Base-by-base conservation (phyloP, 306 rosid genomes). In the Echinosophora koreensis region DNA sequence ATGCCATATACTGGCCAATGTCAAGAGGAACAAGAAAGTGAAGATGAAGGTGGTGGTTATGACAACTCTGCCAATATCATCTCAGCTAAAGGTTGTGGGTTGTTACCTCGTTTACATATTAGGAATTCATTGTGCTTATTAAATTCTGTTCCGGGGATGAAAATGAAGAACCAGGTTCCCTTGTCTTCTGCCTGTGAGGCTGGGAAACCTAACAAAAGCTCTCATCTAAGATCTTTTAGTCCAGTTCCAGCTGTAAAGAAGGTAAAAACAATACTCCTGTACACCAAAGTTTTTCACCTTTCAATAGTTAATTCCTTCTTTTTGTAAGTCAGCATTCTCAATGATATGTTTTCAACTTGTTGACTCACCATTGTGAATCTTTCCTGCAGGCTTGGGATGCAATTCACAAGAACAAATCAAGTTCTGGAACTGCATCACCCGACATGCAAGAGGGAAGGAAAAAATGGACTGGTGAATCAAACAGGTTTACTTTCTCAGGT, bases 81-180 rank as follows among this genome's bases (percentile, higher is more conserved):
- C 22, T 60, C 92, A 61, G 81, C 87, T 8, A 90, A 89, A 88
- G 97, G 99, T 67, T 92, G 99, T 18, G 96, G 97, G 6, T 47
- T 92, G 52, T 76, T 95, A 62, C 86, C 96, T 3, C 66, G 86
- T 28, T 80, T 92, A 38, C 86, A 89, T 80, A 41, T 95, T 17
- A 85, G 88, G 84, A 92, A 87, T 78, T 90, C 99, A 17, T 78
- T 90, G 67, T 84, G 90, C 84, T 81, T 84, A 74, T 62, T 95
- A 73, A 84, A 75, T 81, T 91, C 96, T 77, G 63, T 86, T 71
- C 83, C 91, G 0, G 97, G 87, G 12, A 59, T 89, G 88, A 89
- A 89, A 83, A 42, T 82, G 42, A 87, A 75, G 82, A 80, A 81
- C 16, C 84, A 80, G 73, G 37, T 69, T 69, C 54, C 83, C 34